Base-by-base conservation (phyloP, 2,329 filamentous ascomycete species). In the Calycina herbarum region DNA sequence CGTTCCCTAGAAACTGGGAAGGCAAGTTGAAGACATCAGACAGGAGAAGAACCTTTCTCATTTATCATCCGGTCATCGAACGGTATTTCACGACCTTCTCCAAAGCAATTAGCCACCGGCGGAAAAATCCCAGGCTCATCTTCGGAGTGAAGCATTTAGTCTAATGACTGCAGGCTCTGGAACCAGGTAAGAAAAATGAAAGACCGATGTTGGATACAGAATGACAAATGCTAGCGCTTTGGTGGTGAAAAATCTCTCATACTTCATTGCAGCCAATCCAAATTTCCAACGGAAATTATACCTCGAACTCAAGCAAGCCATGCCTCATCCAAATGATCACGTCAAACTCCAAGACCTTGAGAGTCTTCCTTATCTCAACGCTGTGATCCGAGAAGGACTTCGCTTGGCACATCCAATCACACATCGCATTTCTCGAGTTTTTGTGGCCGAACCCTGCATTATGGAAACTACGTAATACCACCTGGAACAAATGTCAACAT, bases 401-500 rank as follows among this genome's bases (percentile, higher is more conserved):
- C 31, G 33, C 11, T 62, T 77, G 10, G 69, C 62, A 38, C 69
- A 74, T 62, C 74, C 74, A 29, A 70, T 75, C 11, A 71, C 68
- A 17, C 70, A 69, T 42, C 73, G 76, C 6, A 66, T 74, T 4
- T 68, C 70, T 33, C 69, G 75, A 17, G 66, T 75, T 29, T 67
- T 68, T 17, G 71, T 67, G 3, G 71, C 71, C 35, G 66, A 66
- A 68, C 31, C 66, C 57, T 69, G 61, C 59, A 42, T 61, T 63
- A 69, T 60, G 58, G 57, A 10, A 61, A 69, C 17, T 68, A 64
- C 64, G 10, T 35, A 5, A 68, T 71, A 62, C 70, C 69, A 35
- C 61, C 45, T 3, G 76, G 78, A 4, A 78, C 76, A 2, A 75
- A 76, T 5, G 75, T 81, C 0, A 73, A 77, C 35, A 78, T 79